phyloP scores from a whole-genome alignment of 306 rosid genomes.

The Acacia acuminata region DNA sequence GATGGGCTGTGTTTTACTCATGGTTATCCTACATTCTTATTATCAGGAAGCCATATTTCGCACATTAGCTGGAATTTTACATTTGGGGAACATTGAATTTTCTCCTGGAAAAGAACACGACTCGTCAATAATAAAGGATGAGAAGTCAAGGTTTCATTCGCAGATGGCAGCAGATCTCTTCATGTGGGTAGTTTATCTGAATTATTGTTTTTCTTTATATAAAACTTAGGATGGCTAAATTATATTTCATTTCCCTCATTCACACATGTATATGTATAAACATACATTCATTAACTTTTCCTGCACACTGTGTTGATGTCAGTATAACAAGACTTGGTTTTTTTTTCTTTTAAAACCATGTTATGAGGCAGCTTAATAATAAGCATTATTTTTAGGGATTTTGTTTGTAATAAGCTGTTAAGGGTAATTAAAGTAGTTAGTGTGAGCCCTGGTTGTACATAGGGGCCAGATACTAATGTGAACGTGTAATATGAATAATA shows the following conservation, averaged over 20 bases:
- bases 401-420: too few species aligned
- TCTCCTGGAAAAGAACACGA: slow-evolving; percentile 97
- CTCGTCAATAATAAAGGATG: slow-evolving; percentile 76
- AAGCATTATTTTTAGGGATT: too few species aligned
- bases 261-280: slow-evolving; percentile 7
- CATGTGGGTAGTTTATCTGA: slow-evolving; percentile 58
- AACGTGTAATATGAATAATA: too few species aligned
- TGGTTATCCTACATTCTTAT: slow-evolving; percentile 24
- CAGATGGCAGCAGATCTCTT: slow-evolving; percentile 83
- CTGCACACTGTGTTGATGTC: slow-evolving; percentile 20
- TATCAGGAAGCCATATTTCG: slow-evolving; percentile 87
- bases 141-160: slow-evolving; percentile 76
- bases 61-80: slow-evolving; percentile 87
- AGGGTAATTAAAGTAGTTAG: too few species aligned
- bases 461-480: too few species aligned
- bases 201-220: slow-evolving; percentile 21
- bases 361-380: not conserved
- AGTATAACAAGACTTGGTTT: not conserved
- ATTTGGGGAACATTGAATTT: slow-evolving; percentile 90
- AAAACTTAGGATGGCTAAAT: slow-evolving; percentile 10
- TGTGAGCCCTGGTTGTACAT: too few species aligned
- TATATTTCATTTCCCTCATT: slow-evolving; percentile 19
- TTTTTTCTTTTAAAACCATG: not conserved
- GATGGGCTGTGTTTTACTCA: slow-evolving; percentile 13
- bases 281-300: not conserved